Percentiles rank a stretch among this genome's conserved stretches.
Conservation (phyloP, 2,329 filamentous ascomycete genomes). For the Hysterium pulicare region DNA sequence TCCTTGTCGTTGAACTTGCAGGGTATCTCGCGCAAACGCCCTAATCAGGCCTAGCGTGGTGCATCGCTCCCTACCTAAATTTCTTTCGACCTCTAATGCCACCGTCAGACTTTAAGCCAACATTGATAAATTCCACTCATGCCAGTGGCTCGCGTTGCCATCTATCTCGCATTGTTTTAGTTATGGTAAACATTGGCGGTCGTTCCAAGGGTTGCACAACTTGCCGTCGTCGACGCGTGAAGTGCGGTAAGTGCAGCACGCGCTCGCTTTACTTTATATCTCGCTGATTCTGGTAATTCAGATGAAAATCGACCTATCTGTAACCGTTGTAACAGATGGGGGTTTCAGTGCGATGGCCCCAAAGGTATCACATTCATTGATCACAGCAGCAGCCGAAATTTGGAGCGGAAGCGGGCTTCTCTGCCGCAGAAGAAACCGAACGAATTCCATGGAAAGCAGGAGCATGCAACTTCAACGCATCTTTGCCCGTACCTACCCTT, state of each 20-base stretch:
- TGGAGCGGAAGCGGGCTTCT: too few species aligned
- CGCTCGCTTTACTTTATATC: neutral
- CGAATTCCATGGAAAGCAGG: too few species aligned
- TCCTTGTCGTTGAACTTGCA: too few species aligned
- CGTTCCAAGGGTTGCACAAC: conserved; percentile 25
- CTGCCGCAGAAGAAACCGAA: too few species aligned
- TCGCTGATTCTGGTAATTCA: conserved; percentile 5
- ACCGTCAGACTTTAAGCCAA: too few species aligned
- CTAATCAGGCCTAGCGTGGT: too few species aligned
- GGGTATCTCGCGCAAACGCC: too few species aligned
- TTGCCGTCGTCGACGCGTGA: conserved; percentile 25
- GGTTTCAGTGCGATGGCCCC: conserved; percentile 21
- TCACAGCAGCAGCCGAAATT: too few species aligned
- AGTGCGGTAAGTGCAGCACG: conserved; percentile 21
- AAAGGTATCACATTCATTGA: conserved; percentile 23
- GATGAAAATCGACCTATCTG: conserved; percentile 25
- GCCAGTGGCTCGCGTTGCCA: too few species aligned
- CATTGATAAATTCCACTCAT: too few species aligned
- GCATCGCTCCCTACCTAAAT: too few species aligned
- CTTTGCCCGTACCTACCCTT: conserved; percentile 13
- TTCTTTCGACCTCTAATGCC: too few species aligned
- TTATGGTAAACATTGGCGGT: conserved; percentile 27
- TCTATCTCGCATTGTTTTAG: neutral
- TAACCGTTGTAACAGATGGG: conserved; percentile 22
- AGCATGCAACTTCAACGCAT: neutral